phyloP scores from a whole-genome alignment of 768 basidiomycete species.

The Psilocybe tampanensis region DNA sequence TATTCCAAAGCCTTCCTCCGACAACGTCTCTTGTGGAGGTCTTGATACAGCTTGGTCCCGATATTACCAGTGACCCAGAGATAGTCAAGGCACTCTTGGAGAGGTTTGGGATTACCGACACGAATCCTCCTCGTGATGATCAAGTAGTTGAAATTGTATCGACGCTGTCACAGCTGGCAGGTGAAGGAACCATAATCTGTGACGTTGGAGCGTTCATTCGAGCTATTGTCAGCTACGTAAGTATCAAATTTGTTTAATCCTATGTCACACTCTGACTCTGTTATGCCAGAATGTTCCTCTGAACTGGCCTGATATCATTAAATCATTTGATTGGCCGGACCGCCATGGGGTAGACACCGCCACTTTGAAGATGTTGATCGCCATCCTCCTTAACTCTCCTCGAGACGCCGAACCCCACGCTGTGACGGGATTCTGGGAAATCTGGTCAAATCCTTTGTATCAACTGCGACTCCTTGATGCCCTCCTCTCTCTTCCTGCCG shows the following conservation, averaged over 20 bases:
- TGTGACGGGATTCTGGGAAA: conserved; percentile 82
- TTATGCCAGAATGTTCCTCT: conserved; percentile 58
- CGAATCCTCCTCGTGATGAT: conserved; percentile 68
- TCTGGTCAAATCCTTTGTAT: conserved; percentile 84
- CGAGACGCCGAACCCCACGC: conserved; percentile 77
- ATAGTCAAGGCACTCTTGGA: conserved; percentile 67
- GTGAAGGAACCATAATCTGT: conserved; percentile 72
- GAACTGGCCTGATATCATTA: conserved; percentile 83
- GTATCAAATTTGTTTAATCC: conserved; percentile 30
- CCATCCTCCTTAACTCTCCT: conserved; percentile 82
- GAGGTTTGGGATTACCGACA: conserved; percentile 76
- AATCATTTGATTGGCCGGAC: conserved; percentile 84
- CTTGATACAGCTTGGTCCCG: conserved; percentile 76
- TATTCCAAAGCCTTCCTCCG: conserved; percentile 54
- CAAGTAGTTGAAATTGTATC: conserved; percentile 76
- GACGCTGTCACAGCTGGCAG: conserved; percentile 64
- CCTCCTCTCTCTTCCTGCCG: conserved; percentile 83
- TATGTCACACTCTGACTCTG: not conserved
- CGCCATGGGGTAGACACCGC: conserved; percentile 87
- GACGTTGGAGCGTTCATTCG: conserved; percentile 77
- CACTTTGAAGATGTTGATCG: conserved; percentile 86
- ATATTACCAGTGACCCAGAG: conserved; percentile 76
- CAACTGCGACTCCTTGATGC: conserved; percentile 89
- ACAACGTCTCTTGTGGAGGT: conserved; percentile 75
- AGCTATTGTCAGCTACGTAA: conserved; percentile 73